Evolutionary conservation across 2,329 filamentous ascomycete species (phyloP).

Genomic region (Pseudogymnoascus sp.): DNA sequence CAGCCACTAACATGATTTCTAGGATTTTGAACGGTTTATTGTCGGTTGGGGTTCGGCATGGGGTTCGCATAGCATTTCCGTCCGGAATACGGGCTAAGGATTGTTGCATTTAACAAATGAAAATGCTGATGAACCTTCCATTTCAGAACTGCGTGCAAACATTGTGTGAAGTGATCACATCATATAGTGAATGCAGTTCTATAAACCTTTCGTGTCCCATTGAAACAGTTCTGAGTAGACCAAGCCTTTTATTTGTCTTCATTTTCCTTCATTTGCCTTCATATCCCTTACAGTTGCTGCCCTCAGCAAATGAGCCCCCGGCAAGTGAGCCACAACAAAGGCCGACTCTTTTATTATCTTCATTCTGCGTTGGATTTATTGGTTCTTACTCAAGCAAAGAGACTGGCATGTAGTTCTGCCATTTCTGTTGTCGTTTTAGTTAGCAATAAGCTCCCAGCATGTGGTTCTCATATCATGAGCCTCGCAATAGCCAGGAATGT

Average conservation of each 20-base stretch:
- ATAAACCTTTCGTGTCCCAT: not conserved
- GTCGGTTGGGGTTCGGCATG: constrained; percentile 27
- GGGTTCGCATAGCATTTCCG: constrained; percentile 28
- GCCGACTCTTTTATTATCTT: not conserved
- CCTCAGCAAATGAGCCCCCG: not conserved
- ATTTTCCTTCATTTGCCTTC: not conserved
- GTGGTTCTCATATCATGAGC: not conserved
- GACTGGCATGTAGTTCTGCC: not conserved
- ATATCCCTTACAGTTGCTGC: not conserved
- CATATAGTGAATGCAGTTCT: not conserved
- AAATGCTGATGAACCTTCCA: constrained; percentile 10
- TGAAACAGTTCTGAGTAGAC: not conserved
- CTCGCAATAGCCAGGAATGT: not conserved
- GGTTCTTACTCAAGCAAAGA: not conserved
- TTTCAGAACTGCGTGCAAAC: constrained; percentile 2
- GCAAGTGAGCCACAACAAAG: not conserved
- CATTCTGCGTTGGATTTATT: not conserved
- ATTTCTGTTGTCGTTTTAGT: not conserved
- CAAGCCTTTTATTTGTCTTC: not conserved
- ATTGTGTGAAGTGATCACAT: constrained; percentile 9
- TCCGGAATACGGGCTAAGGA: constrained; percentile 11
- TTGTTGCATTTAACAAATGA: constrained; percentile 11
- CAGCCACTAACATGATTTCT: constrained; percentile 18
- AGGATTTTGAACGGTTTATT: constrained; percentile 33
- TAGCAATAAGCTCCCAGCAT: not conserved